A percentile compares a stretch with the other conserved stretches of the same genome.
phyloP scores from a whole-genome alignment of 306 rosid species.

The Clitoria ternatea region DNA sequence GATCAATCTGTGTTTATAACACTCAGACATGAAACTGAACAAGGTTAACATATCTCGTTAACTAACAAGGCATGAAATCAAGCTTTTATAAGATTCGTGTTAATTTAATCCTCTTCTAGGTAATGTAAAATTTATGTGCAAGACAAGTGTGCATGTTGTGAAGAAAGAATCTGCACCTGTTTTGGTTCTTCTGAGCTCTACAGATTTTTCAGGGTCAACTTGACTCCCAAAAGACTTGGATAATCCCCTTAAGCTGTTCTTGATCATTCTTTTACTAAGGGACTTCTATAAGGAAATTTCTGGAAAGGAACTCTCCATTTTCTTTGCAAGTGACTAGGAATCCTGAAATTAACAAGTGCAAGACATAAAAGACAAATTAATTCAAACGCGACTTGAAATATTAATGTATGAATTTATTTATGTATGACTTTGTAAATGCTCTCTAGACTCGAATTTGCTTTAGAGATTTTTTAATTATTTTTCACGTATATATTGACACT shows the following conservation, averaged over 20 bases:
- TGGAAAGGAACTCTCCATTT: conserved; percentile 10
- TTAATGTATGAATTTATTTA: background rate
- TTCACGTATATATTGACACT: too few relatives aligned
- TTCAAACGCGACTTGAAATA: background rate
- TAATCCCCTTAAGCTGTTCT: conserved; percentile 44
- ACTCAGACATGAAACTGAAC: too few relatives aligned
- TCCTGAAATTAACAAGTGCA: conserved; percentile 25
- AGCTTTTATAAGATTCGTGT: background rate
- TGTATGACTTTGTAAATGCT: background rate
- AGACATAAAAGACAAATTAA: background rate
- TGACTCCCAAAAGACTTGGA: conserved; percentile 39
- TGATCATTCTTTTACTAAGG: conserved; percentile 43
- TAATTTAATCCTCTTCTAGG: background rate
- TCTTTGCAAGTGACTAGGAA: conserved; percentile 1
- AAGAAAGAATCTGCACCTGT: conserved; percentile 43
- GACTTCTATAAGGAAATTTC: background rate
- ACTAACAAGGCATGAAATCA: background rate
- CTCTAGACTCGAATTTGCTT: too few relatives aligned
- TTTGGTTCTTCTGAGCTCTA: conserved; percentile 47
- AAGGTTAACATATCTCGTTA: too few relatives aligned
- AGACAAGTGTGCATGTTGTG: background rate
- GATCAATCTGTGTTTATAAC: too few relatives aligned
- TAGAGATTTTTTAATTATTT: too few relatives aligned
- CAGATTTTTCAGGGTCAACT: conserved; percentile 37
- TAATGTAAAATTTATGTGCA: background rate